These are phyloP conservation scores for Pythium brachiatum DNA, from an alignment of 352 stramenopile genomes.

Conservation along the genomic window DNA sequence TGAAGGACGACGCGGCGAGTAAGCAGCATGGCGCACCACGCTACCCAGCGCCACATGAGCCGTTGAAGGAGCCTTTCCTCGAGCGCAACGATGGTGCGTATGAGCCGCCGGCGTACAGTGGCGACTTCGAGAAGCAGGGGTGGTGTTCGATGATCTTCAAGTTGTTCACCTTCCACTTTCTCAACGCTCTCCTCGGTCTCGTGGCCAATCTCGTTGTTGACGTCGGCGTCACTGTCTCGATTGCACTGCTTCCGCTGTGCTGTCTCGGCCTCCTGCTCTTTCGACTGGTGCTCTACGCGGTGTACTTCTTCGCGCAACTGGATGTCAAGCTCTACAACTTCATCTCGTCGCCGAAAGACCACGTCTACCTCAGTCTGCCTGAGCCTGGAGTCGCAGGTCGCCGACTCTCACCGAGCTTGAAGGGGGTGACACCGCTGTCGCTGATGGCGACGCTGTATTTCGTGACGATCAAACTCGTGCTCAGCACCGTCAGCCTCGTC, in stretches of 20 bases:
- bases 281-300: constrained; percentile 42
- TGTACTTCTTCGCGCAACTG: constrained; percentile 41
- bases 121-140: constrained; percentile 21
- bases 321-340: constrained; percentile 69
- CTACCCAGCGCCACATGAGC: constrained; percentile 17
- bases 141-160: constrained; percentile 45
- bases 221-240: constrained; percentile 31
- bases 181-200: constrained; percentile 57
- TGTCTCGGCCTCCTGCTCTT: constrained; percentile 69
- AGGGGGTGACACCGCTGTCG: constrained; percentile 50
- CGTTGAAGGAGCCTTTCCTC: constrained; percentile 12
- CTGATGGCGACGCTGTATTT: constrained; percentile 65
- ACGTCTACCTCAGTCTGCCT: constrained; percentile 43
- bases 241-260: constrained; percentile 53
- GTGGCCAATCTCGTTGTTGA: constrained; percentile 47
- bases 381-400: constrained; percentile 32
- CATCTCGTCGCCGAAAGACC: constrained; percentile 39
- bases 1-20: constrained; percentile 22
- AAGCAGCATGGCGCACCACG: constrained; percentile 9
- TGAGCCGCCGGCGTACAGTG: constrained; percentile 18
- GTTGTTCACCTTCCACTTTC: constrained; percentile 50
- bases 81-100: constrained; percentile 18
- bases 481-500: constrained; percentile 42
- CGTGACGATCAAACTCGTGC: constrained; percentile 51
- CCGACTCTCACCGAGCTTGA: constrained; percentile 46